phyloP scores from a whole-genome alignment of 768 basidiomycete species.

The Filobasidium wieringae region DNA sequence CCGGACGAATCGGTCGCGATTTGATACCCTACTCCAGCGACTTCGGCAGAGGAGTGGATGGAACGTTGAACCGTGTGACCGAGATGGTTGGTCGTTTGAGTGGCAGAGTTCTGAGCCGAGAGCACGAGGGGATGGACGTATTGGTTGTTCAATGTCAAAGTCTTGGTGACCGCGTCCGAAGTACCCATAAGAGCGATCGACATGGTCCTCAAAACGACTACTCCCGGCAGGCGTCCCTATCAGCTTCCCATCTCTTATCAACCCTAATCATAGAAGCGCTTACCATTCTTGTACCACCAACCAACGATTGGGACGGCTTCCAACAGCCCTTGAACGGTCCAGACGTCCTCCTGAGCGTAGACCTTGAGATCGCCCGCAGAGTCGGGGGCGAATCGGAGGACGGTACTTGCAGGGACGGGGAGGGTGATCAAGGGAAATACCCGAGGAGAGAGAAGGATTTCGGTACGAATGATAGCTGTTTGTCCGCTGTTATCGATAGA shows the following conservation, averaged over 20 bases:
- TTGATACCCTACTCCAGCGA: conserved; percentile 1
- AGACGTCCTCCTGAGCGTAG: conserved; percentile 4
- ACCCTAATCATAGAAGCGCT: no score
- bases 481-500: not conserved
- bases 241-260: no score
- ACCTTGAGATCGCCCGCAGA: conserved; percentile 1
- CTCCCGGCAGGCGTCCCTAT: no score
- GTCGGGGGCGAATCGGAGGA: conserved; percentile 3
- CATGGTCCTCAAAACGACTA: no score
- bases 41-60: not conserved
- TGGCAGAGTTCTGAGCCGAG: no score
- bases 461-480: conserved; percentile 1
- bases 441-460: conserved; percentile 1
- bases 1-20: not conserved
- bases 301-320: conserved; percentile 5
- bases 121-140: no score
- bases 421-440: conserved; percentile 4
- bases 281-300: conserved; percentile 9
- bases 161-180: no score
- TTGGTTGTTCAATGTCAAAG: no score
- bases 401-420: not conserved
- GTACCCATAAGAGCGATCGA: no score
- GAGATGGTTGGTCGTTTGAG: no score
- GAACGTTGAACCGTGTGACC: conserved; percentile 2
- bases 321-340: conserved; percentile 2